phyloP scores from a whole-genome alignment of 2,329 filamentous ascomycete species.

The Didymella glomerata region DNA sequence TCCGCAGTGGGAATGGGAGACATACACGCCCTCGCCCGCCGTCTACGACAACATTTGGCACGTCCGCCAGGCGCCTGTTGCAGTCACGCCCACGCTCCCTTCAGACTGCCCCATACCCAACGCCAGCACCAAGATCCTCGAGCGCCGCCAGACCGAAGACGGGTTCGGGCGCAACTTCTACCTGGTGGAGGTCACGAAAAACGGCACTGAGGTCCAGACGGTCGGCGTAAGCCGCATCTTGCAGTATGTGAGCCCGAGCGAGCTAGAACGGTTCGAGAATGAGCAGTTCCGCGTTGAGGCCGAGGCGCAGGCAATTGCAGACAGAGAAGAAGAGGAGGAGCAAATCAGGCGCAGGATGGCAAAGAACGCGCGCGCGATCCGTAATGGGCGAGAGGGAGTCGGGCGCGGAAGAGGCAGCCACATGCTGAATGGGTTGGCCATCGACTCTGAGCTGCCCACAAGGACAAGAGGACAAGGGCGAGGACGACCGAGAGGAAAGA shows the following conservation, averaged over 20 bases:
- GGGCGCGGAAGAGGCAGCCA: conserved; percentile 19
- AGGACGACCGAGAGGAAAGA: conserved; percentile 26
- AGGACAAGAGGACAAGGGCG: conserved; percentile 20
- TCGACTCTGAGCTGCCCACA: conserved; percentile 16
- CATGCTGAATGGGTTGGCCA: conserved; percentile 22
- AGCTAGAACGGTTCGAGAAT: conserved; percentile 47
- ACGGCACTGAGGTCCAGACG: conserved; percentile 24
- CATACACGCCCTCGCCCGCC: conserved; percentile 38
- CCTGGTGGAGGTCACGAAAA: conserved; percentile 30
- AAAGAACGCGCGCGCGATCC: conserved; percentile 35
- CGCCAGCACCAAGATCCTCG: conserved; percentile 40
- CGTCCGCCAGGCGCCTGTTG: conserved; percentile 38
- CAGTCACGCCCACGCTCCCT: conserved; percentile 36
- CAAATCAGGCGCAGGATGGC: conserved; percentile 27
- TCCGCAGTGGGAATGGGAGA: conserved; percentile 42
- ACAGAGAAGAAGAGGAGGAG: conserved; percentile 35
- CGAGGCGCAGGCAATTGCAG: conserved; percentile 35
- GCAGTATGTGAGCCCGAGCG: conserved; percentile 39
- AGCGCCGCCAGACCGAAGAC: conserved; percentile 41
- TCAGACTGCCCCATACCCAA: conserved; percentile 40
- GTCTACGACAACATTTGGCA: conserved; percentile 44
- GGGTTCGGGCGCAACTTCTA: conserved; percentile 38
- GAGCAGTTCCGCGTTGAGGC: conserved; percentile 41
- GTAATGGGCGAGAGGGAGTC: background rate
- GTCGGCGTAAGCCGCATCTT: conserved; percentile 44